Percentiles rank a stretch among this genome's conserved stretches.
phyloP scores from a whole-genome alignment of 1,139 yeast genomes.

The Lodderomyces theae region DNA sequence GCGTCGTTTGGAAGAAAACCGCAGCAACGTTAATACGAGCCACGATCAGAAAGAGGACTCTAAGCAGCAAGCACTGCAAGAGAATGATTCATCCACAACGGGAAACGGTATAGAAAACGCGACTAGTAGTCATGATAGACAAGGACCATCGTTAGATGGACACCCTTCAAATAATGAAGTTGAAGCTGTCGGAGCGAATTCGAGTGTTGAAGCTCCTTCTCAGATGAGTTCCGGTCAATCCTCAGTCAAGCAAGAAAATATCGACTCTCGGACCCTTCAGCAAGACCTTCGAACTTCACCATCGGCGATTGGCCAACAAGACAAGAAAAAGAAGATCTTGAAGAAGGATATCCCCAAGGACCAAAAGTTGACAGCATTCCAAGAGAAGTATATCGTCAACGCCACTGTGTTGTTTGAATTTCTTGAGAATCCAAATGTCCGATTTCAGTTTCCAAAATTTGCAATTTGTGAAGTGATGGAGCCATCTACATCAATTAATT shows the following conservation, averaged over 20 bases:
- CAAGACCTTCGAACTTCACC: conserved; percentile 1
- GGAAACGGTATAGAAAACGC: too few species aligned
- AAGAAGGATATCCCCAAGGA: conserved; percentile 32
- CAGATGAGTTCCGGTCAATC: not conserved
- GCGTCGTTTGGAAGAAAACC: not conserved
- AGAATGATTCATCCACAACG: not conserved
- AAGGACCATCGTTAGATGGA: too few species aligned
- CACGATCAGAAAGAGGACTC: not conserved
- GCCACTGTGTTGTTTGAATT: conserved; percentile 85
- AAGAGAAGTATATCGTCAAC: conserved; percentile 62
- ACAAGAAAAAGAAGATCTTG: conserved; percentile 6
- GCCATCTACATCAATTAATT: conserved; percentile 19
- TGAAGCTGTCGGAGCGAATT: not conserved
- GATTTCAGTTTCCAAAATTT: conserved; percentile 73
- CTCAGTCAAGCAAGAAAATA: not conserved
- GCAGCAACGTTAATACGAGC: not conserved
- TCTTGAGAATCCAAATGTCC: conserved; percentile 70
- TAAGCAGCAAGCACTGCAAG: not conserved
- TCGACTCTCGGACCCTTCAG: not conserved
- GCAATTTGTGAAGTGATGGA: conserved; percentile 65
- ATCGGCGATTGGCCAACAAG: not conserved
- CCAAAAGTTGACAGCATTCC: conserved; percentile 68
- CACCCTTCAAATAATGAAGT: too few species aligned
- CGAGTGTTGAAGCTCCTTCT: not conserved
- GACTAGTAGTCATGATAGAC: too few species aligned